phyloP scores from a whole-genome alignment of 164 flowering plant genomes.

The Piper betle region DNA sequence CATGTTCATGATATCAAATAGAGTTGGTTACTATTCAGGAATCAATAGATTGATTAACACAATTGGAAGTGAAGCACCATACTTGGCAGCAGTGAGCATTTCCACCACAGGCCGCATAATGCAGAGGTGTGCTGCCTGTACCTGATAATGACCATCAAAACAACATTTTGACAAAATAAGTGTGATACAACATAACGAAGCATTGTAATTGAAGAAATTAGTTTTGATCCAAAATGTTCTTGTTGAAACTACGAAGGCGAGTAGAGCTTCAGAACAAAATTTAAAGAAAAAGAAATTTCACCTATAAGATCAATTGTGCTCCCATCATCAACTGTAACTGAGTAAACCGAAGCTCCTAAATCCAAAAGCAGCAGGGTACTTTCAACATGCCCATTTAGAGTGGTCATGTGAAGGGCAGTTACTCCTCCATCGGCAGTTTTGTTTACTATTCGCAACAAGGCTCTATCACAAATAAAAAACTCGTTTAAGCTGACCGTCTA shows the following conservation, averaged over 20 bases:
- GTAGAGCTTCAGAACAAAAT: background rate
- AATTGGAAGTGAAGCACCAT: constrained; percentile 6
- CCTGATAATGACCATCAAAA: constrained; percentile 28
- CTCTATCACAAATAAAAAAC: constrained; percentile 24
- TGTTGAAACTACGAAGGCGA: background rate
- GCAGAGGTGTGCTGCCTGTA: constrained; percentile 90
- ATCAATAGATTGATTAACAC: background rate
- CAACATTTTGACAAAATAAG: background rate
- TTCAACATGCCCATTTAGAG: constrained; percentile 83
- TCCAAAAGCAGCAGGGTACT: constrained; percentile 65
- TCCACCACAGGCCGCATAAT: constrained; percentile 97
- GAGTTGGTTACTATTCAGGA: background rate
- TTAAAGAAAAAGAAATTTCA: constrained; percentile 3
- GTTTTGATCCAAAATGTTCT: too few relatives aligned
- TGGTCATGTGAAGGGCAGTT: constrained; percentile 96
- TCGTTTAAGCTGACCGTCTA: too few relatives aligned
- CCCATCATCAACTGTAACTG: constrained; percentile 76
- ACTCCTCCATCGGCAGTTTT: constrained; percentile 85
- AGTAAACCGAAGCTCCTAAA: constrained; percentile 64
- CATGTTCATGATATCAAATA: background rate
- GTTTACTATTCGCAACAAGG: constrained; percentile 46
- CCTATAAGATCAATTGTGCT: constrained; percentile 88
- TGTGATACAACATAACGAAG: background rate
- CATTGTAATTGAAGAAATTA: too few relatives aligned
- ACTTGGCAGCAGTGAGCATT: constrained; percentile 90